Conservation (phyloP, 768 basidiomycete genomes). For the Pisolithus marmoratus region DNA sequence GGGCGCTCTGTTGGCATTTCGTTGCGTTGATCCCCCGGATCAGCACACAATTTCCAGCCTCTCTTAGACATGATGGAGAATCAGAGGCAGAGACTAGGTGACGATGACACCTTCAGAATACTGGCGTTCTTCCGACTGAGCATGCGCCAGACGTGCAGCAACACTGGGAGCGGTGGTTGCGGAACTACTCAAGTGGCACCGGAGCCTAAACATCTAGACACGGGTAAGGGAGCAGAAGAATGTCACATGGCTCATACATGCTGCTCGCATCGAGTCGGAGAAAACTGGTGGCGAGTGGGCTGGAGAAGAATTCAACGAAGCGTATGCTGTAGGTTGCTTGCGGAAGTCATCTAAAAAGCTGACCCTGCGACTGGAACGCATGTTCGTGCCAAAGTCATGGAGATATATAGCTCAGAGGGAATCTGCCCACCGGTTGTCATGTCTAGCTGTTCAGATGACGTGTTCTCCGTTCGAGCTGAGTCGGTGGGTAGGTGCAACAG, state of each 20-base stretch:
- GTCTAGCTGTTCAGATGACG: background rate
- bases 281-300: slow-evolving; percentile 36
- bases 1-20: slow-evolving; percentile 70
- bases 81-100: slow-evolving; percentile 83
- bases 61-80: slow-evolving; percentile 70
- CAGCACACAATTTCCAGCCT: slow-evolving; percentile 55
- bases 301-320: slow-evolving; percentile 35
- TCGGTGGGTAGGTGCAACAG: too few species aligned
- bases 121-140: slow-evolving; percentile 58
- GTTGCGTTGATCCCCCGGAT: slow-evolving; percentile 50
- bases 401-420: slow-evolving; percentile 40
- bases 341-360: too few species aligned
- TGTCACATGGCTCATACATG: slow-evolving; percentile 67
- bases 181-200: slow-evolving; percentile 43
- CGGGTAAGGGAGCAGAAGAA: slow-evolving; percentile 40
- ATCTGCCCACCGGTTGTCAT: background rate
- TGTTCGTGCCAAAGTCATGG: slow-evolving; percentile 71
- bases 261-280: slow-evolving; percentile 51
- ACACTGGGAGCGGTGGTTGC: slow-evolving; percentile 38
- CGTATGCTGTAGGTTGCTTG: slow-evolving; percentile 63
- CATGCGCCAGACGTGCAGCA: slow-evolving; percentile 10
- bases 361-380: slow-evolving; percentile 54
- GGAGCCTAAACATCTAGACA: slow-evolving; percentile 39
- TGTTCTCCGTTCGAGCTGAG: too few species aligned
- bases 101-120: slow-evolving; percentile 79